A percentile compares a stretch with the other conserved stretches of the same genome.
Evolutionary conservation across 2,329 filamentous ascomycete genomes (phyloP).

Genomic region (Alternaria solani): DNA sequence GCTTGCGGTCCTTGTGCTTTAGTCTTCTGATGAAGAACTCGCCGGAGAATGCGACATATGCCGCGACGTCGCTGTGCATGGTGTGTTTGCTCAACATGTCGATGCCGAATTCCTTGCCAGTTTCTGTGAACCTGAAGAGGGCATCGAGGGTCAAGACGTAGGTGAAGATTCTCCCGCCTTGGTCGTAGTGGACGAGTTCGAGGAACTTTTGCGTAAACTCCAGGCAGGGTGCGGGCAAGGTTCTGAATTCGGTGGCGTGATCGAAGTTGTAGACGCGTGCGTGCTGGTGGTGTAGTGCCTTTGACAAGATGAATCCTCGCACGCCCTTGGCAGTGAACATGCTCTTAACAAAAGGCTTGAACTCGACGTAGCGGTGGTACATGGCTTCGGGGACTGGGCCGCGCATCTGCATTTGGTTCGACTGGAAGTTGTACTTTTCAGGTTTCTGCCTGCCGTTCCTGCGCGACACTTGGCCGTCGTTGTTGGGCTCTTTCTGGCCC

Average conservation of each 20-base stretch:
- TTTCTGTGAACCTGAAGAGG: constrained; percentile 90
- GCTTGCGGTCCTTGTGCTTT: constrained; percentile 56
- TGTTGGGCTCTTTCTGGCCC: constrained; percentile 66
- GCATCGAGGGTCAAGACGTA: constrained; percentile 91
- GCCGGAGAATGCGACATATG: constrained; percentile 89
- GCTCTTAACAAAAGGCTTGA: constrained; percentile 84
- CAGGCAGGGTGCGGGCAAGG: constrained; percentile 70
- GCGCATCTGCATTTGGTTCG: constrained; percentile 85
- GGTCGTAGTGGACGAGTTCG: constrained; percentile 83
- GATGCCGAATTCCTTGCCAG: constrained; percentile 93
- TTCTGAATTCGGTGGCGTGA: constrained; percentile 74
- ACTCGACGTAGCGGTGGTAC: constrained; percentile 93
- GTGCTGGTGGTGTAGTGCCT: constrained; percentile 90
- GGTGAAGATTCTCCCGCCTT: constrained; percentile 87
- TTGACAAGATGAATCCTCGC: constrained; percentile 80
- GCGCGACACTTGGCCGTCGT: constrained; percentile 40
- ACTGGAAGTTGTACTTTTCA: constrained; percentile 89
- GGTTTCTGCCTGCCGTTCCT: constrained; percentile 58
- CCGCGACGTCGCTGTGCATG: constrained; percentile 92
- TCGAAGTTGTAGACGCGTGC: constrained; percentile 89
- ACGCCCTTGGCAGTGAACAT: constrained; percentile 86
- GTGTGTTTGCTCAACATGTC: constrained; percentile 94
- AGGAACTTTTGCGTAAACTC: constrained; percentile 82
- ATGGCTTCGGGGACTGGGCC: constrained; percentile 82
- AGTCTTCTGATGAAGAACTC: constrained; percentile 89